Evolutionary conservation across 768 basidiomycete species (phyloP), one percentile per base, ranked within the genome.

Genomic region (Leccinum sublutescens): DNA sequence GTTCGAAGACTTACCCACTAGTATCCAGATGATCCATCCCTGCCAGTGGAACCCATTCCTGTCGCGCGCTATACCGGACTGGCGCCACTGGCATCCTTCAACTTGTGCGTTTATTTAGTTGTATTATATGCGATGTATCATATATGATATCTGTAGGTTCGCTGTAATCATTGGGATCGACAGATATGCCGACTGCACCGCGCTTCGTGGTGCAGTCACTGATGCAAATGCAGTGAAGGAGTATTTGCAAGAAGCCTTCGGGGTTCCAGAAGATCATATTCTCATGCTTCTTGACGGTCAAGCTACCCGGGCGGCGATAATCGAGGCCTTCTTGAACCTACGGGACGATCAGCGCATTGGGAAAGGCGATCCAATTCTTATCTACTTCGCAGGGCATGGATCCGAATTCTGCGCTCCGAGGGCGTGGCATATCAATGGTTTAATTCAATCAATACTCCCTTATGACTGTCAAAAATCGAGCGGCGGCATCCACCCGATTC

Each of bases 341-440:
- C 40, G 25, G 5, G 47, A 54, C 9, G 64, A 79, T 7, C 53
- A 57, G 5, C 65, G 69, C 19, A 69, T 73, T 27, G 47, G 57
- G 0, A 53, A 70, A 19, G 65, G 70, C 5, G 71, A 74, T 45
- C 68, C 75, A 4, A 76, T 80, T 29, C 51, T 80, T 36, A 75
- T 80, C 36, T 81, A 75, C 60, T 82, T 72, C 52, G 75, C 80
- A 10, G 80, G 79, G 10, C 80, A 81, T 51, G 80, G 80, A 25
- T 68, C 73, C 3, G 65, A 75, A 27, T 61, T 67, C 7, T 36
- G 62, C 1, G 70, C 71, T 51, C 80, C 80, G 0, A n/a, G 3
- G 4, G 50, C 21, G 4, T 74, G 73, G 52, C 36, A 15, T 34
- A 19, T 50, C n/a, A n/a, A n/a, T n/a, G n/a, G n/a, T n/a, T n/a